phyloP scores from a whole-genome alignment of 768 basidiomycete genomes.

The Auriculariales sp. region DNA sequence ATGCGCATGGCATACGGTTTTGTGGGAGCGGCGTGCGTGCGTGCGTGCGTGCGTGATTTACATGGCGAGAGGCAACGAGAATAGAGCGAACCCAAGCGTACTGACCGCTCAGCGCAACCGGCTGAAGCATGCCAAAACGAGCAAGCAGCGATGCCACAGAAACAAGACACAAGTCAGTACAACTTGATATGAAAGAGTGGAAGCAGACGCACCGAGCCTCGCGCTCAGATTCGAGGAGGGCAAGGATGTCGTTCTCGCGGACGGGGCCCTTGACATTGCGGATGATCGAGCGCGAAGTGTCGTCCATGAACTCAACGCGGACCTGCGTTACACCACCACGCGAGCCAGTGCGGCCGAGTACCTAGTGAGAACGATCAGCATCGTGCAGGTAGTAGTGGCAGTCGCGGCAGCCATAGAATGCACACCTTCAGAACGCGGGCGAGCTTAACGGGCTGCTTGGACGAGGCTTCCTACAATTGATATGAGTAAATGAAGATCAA shows the following conservation, averaged over 20 bases:
- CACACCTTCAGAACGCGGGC: slow-evolving; percentile 91
- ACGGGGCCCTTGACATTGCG: slow-evolving; percentile 99
- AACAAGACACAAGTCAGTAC: too few species aligned
- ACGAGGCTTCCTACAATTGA: slow-evolving; percentile 46
- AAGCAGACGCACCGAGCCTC: slow-evolving; percentile 86
- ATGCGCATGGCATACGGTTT: too few species aligned
- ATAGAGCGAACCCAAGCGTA: too few species aligned
- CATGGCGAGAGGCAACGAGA: too few species aligned
- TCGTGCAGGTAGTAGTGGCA: background rate
- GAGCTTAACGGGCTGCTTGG: slow-evolving; percentile 90
- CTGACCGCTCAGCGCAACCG: background rate
- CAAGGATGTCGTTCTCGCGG: slow-evolving; percentile 88
- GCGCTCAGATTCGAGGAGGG: slow-evolving; percentile 93
- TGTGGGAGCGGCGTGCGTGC: too few species aligned
- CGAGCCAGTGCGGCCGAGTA: slow-evolving; percentile 96
- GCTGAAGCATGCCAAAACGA: background rate
- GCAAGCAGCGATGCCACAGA: background rate
- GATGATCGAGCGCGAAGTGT: slow-evolving; percentile 88
- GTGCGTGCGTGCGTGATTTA: too few species aligned
- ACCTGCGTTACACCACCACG: slow-evolving; percentile 99
- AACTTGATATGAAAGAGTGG: too few species aligned
- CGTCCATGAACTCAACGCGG: slow-evolving; percentile 99
- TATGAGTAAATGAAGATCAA: too few species aligned
- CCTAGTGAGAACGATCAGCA: slow-evolving; percentile 31
- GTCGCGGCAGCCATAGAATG: slow-evolving; percentile 8